phyloP scores from a whole-genome alignment of 1,284 basidiomycete genomes.

The Leccinum griseonigrum region DNA sequence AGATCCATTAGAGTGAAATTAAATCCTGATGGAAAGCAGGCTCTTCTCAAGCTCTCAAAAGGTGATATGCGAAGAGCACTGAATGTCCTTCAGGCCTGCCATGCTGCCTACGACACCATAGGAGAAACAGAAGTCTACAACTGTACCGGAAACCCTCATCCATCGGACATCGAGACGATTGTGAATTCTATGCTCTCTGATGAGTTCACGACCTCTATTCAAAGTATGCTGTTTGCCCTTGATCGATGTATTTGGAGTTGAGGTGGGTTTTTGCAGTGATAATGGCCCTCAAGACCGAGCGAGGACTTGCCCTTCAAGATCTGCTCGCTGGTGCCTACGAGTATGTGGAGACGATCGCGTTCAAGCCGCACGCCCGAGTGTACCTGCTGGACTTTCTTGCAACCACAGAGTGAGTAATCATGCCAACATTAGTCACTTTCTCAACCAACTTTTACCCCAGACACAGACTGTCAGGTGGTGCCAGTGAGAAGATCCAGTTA shows the following conservation, averaged over 20 bases:
- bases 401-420: constrained; percentile 75
- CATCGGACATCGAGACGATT: constrained; percentile 88
- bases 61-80: constrained; percentile 98
- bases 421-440: background rate
- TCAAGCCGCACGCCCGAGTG: constrained; percentile 83
- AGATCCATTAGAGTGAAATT: constrained; percentile 69
- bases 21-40: constrained; percentile 83
- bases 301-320: constrained; percentile 94
- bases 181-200: constrained; percentile 96
- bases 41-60: constrained; percentile 88
- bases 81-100: constrained; percentile 96
- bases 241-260: background rate
- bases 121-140: constrained; percentile 94
- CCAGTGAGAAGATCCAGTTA: constrained; percentile 92
- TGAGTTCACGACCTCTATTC: constrained; percentile 92
- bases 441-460: constrained; percentile 40
- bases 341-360: constrained; percentile 82
- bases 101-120: constrained; percentile 89
- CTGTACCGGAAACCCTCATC: constrained; percentile 96
- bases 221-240: constrained; percentile 52
- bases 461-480: constrained; percentile 90
- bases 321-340: constrained; percentile 94
- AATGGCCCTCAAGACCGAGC: constrained; percentile 82
- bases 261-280: constrained; percentile 60
- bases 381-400: constrained; percentile 92